Conservation (phyloP, 169 alveolate genomes). For the Plasmodium relictum region DNA sequence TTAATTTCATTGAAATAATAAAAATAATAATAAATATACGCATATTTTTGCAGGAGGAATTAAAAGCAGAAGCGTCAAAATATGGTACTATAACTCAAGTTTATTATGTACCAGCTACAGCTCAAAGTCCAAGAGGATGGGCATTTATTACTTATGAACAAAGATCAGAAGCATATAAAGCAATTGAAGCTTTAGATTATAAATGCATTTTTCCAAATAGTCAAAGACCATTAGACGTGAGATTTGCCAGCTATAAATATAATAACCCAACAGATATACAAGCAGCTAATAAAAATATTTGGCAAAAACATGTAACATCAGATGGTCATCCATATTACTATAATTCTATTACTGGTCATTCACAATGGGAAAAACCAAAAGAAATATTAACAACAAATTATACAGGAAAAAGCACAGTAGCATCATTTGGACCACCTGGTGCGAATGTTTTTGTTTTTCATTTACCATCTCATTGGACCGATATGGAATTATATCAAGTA, state of each 20-base stretch:
- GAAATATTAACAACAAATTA: conserved; percentile 75
- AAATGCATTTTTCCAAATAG: conserved; percentile 80
- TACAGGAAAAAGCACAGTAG: conserved; percentile 60
- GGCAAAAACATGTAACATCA: conserved; percentile 90
- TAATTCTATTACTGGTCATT: conserved; percentile 87
- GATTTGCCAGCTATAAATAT: conserved; percentile 72
- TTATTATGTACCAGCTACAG: conserved; percentile 83
- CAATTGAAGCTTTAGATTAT: conserved; percentile 83
- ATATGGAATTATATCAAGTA: conserved; percentile 83
- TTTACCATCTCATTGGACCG: conserved; percentile 93
- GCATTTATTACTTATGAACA: conserved; percentile 83
- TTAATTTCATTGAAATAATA: not conserved
- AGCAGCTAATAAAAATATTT: conserved; percentile 79
- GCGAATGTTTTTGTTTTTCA: conserved; percentile 94
- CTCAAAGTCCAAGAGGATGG: conserved; percentile 84
- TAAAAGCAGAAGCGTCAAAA: conserved; percentile 79
- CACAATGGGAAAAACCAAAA: conserved; percentile 92
- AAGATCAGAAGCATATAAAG: conserved; percentile 76
- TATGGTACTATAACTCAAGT: conserved; percentile 80
- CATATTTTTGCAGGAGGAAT: conserved; percentile 73
- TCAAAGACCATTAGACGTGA: conserved; percentile 58
- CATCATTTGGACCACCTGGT: conserved; percentile 93
- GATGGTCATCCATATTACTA: conserved; percentile 91
- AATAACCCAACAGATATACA: conserved; percentile 27
- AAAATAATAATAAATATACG: not conserved